Conservation (phyloP, 2,329 filamentous ascomycete species). For the Pleurostoma richardsiae region DNA sequence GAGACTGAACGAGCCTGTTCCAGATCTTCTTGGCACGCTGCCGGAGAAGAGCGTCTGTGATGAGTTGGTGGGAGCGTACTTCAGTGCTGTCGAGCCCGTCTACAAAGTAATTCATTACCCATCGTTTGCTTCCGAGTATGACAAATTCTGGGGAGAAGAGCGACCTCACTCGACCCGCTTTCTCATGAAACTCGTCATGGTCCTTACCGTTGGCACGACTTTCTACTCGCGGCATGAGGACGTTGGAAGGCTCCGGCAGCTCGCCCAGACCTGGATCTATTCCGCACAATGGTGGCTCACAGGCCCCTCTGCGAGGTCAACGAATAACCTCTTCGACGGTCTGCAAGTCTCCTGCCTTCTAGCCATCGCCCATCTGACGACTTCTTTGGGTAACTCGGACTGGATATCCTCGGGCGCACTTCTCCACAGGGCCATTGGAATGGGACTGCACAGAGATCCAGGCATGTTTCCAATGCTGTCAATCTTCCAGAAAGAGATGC, state of each 20-base stretch:
- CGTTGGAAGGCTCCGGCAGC: slow-evolving; percentile 12
- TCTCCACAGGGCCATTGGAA: slow-evolving; percentile 19
- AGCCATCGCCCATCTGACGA: slow-evolving; percentile 42
- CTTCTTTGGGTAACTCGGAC: slow-evolving; percentile 15
- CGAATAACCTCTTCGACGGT: slow-evolving; percentile 35
- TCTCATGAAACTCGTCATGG: slow-evolving; percentile 16
- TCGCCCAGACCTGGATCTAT: slow-evolving; percentile 19
- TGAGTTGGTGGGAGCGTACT: background rate
- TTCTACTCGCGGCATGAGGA: slow-evolving; percentile 11
- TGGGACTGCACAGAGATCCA: slow-evolving; percentile 23
- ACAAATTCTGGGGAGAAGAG: background rate
- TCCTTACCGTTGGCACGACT: slow-evolving; percentile 15
- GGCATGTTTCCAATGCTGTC: slow-evolving; percentile 11
- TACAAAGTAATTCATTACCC: background rate
- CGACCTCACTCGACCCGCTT: slow-evolving; percentile 1
- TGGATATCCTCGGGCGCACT: slow-evolving; percentile 20
- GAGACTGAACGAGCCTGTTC: background rate
- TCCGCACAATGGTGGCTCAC: slow-evolving; percentile 46
- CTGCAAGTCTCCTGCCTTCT: slow-evolving; percentile 50
- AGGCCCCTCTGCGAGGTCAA: slow-evolving; percentile 38
- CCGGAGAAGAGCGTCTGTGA: background rate
- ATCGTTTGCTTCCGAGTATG: background rate
- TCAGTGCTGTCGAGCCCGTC: background rate
- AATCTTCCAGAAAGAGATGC: slow-evolving; percentile 16
- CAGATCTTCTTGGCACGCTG: background rate